phyloP scores from a whole-genome alignment of 2,329 filamentous ascomycete species.

The Verticillium zaregamsianum region DNA sequence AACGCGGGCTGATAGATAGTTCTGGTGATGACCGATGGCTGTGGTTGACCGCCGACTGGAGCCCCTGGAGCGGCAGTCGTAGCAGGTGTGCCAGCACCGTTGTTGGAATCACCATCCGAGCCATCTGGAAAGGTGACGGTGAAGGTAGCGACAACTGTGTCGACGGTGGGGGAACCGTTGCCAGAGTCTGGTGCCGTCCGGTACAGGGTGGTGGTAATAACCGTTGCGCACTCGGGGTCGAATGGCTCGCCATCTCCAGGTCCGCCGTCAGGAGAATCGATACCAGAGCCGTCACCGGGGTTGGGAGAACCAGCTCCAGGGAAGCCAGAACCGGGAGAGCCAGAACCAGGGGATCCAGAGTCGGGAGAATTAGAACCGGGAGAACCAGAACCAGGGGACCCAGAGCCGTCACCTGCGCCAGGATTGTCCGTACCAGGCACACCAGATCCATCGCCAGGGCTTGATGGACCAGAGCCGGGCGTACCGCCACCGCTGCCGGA shows the following conservation, averaged over 20 bases:
- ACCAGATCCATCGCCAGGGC: background rate
- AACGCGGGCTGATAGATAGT: slow-evolving; percentile 2
- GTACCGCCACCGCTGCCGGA: background rate
- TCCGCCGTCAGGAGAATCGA: background rate
- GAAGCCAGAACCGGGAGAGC: no score
- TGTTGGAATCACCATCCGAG: background rate
- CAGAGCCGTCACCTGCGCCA: background rate
- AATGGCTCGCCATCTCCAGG: background rate
- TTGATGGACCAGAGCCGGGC: background rate
- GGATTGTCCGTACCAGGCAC: background rate
- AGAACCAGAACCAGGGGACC: background rate
- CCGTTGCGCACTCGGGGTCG: slow-evolving; percentile 3
- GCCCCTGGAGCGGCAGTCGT: background rate
- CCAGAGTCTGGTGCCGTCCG: background rate
- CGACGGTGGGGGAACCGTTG: background rate
- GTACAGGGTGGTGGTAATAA: slow-evolving; percentile 8
- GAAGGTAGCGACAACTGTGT: slow-evolving; percentile 8
- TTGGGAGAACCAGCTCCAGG: background rate
- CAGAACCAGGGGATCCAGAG: background rate
- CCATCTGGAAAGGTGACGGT: slow-evolving; percentile 6
- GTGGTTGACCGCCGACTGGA: background rate
- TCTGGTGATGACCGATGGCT: background rate
- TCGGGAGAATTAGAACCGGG: background rate
- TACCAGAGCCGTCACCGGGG: background rate
- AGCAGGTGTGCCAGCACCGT: background rate